Conservation (phyloP, 768 basidiomycete species). For the Hygrocybe coccinea region DNA sequence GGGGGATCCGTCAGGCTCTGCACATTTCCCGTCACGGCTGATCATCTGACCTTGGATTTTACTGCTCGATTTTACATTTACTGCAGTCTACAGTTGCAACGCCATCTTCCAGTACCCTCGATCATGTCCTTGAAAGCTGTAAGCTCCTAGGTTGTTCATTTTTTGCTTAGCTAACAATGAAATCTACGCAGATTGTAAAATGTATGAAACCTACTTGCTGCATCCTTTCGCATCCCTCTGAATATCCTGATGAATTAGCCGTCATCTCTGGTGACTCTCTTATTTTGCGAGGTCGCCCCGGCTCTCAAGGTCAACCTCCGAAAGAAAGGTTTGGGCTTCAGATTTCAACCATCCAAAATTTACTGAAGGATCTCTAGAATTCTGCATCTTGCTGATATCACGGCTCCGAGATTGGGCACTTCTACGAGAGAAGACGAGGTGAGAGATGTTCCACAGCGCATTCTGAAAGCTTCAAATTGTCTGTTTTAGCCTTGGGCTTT, state of each 20-base stretch:
- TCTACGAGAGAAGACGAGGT: slow-evolving; percentile 87
- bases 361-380: slow-evolving; percentile 46
- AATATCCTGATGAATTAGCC: slow-evolving; percentile 39
- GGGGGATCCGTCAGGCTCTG: too few relatives aligned
- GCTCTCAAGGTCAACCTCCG: slow-evolving; percentile 78
- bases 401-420: slow-evolving; percentile 80
- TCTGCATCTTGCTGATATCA: slow-evolving; percentile 83
- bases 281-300: slow-evolving; percentile 70
- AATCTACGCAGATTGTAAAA: slow-evolving; percentile 49
- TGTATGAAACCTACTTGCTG: slow-evolving; percentile 45
- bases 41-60: too few relatives aligned
- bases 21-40: too few relatives aligned
- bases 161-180: not conserved
- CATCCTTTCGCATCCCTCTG: not conserved
- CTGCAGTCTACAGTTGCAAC: too few relatives aligned
- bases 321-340: slow-evolving; percentile 72
- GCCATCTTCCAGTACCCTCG: too few relatives aligned
- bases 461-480: slow-evolving; percentile 7
- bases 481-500: slow-evolving; percentile 74
- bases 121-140: slow-evolving; percentile 76
- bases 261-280: slow-evolving; percentile 90
- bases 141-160: slow-evolving; percentile 27
- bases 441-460: slow-evolving; percentile 11
- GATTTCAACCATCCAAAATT: slow-evolving; percentile 1
- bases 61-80: too few relatives aligned